A percentile compares a stretch with the other conserved stretches of the same genome.
phyloP scores from a whole-genome alignment of 139 green algal species.

The Ettlia oleoabundans region DNA sequence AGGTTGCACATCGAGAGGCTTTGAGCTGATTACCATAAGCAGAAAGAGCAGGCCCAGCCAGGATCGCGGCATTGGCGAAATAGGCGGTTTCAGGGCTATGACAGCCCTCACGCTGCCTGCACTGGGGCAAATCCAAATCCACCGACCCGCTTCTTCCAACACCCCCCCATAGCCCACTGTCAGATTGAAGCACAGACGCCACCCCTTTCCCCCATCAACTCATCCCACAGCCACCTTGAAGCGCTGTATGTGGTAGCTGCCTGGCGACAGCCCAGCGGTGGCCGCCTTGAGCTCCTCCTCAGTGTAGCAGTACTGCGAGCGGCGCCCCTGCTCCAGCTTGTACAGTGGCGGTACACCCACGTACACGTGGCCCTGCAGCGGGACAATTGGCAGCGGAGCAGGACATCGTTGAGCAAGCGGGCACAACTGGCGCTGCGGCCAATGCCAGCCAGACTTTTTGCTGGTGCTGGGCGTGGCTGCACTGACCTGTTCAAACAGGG shows the following conservation, averaged over 20 bases:
- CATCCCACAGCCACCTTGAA: constrained; percentile 80
- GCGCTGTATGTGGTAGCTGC: constrained; percentile 80
- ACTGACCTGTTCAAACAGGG: constrained; percentile 74
- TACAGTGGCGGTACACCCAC: constrained; percentile 97
- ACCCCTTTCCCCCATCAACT: background rate
- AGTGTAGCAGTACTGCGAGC: constrained; percentile 71
- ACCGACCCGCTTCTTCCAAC: background rate
- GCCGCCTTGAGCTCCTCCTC: constrained; percentile 74
- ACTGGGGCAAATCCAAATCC: too few species aligned
- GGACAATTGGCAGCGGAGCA: background rate
- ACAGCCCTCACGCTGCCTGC: too few species aligned
- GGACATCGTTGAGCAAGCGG: background rate
- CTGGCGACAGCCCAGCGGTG: constrained; percentile 32
- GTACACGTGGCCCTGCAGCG: constrained; percentile 84
- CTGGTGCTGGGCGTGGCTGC: too few species aligned
- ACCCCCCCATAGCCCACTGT: too few species aligned
- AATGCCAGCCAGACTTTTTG: background rate
- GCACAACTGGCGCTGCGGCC: background rate
- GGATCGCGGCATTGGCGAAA: too few species aligned
- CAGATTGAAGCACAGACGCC: background rate
- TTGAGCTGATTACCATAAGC: too few species aligned
- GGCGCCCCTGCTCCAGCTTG: constrained; percentile 36
- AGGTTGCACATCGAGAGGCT: background rate
- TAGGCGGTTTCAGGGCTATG: too few species aligned
- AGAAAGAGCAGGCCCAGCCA: too few species aligned